Percentiles rank a stretch among this genome's conserved stretches.
These are phyloP conservation scores for Inosperma sp. DNA, from an alignment of 768 basidiomycete genomes.

Conservation along the genomic window DNA sequence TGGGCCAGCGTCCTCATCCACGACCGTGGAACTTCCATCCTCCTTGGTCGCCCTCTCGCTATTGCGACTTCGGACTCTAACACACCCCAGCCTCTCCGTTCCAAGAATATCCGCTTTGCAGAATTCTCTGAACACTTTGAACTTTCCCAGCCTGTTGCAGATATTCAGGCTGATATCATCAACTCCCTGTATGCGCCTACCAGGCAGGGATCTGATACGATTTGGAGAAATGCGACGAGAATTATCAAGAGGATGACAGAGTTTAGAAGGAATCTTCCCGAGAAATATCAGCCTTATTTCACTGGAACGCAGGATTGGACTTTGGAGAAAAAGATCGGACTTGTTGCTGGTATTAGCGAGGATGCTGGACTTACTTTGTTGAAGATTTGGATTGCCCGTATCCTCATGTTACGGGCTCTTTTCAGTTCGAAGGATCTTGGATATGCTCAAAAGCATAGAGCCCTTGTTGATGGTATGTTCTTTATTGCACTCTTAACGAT, in stretches of 20 bases:
- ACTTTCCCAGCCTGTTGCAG: slow-evolving; percentile 67
- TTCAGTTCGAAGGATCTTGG: slow-evolving; percentile 73
- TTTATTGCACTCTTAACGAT: background rate
- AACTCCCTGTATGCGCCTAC: slow-evolving; percentile 79
- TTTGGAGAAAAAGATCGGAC: slow-evolving; percentile 54
- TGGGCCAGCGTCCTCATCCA: slow-evolving; percentile 86
- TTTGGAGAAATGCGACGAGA: slow-evolving; percentile 72
- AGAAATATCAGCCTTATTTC: slow-evolving; percentile 71
- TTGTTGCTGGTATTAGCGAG: slow-evolving; percentile 72
- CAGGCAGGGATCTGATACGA: slow-evolving; percentile 60
- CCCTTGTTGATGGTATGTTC: slow-evolving; percentile 69
- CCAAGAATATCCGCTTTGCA: slow-evolving; percentile 32
- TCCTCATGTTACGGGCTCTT: slow-evolving; percentile 70
- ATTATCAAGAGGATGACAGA: slow-evolving; percentile 75
- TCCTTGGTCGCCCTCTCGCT: slow-evolving; percentile 79
- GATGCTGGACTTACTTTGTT: slow-evolving; percentile 79
- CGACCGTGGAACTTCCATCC: slow-evolving; percentile 83
- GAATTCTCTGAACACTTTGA: slow-evolving; percentile 80
- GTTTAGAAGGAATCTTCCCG: slow-evolving; percentile 64
- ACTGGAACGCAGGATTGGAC: slow-evolving; percentile 75
- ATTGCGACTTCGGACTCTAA: slow-evolving; percentile 81
- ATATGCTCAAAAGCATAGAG: slow-evolving; percentile 60
- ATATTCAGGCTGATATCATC: slow-evolving; percentile 87
- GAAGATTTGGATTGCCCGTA: slow-evolving; percentile 78
- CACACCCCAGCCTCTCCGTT: slow-evolving; percentile 63